A percentile compares a stretch with the other conserved stretches of the same genome.
phyloP scores from a whole-genome alignment of 1,284 basidiomycete species.

The Ustilago tritici region DNA sequence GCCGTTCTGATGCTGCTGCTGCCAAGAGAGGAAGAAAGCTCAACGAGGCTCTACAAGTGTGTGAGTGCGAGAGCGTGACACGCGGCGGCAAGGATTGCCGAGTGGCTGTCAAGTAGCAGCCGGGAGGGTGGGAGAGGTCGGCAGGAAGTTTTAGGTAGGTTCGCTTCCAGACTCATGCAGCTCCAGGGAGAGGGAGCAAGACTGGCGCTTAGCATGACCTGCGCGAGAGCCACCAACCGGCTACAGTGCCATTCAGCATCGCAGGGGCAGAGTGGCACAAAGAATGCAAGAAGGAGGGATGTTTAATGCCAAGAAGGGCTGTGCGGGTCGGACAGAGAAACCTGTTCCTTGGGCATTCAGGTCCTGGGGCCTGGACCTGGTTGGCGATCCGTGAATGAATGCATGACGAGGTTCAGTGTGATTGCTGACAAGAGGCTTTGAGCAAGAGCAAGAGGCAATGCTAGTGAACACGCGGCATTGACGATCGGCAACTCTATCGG shows the following conservation, averaged over 20 bases:
- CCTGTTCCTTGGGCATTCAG: conserved; percentile 7
- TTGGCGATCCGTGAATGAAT: conserved; percentile 6
- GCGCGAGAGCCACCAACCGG: background rate
- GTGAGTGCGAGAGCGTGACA: background rate
- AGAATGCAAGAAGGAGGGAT: conserved; percentile 6
- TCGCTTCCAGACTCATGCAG: background rate
- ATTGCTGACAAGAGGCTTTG: background rate
- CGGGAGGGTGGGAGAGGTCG: conserved; percentile 1
- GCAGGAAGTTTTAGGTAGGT: background rate
- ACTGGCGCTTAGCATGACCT: background rate
- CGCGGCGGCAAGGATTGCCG: conserved; percentile 17
- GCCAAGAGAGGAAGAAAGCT: background rate
- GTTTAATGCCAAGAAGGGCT: conserved; percentile 28
- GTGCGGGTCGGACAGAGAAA: conserved; percentile 27
- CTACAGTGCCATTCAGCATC: conserved; percentile 5
- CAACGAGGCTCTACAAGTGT: conserved; percentile 8
- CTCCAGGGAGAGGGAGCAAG: background rate
- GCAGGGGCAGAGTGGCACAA: conserved; percentile 12
- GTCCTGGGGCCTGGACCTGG: background rate
- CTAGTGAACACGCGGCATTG: background rate
- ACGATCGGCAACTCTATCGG: conserved; percentile 8
- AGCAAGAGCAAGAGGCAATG: background rate
- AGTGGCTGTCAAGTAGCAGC: conserved; percentile 1
- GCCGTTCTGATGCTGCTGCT: background rate
- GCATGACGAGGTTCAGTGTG: conserved; percentile 1